Conservation (phyloP, 1,139 yeast species). For the Pichia sp. region DNA sequence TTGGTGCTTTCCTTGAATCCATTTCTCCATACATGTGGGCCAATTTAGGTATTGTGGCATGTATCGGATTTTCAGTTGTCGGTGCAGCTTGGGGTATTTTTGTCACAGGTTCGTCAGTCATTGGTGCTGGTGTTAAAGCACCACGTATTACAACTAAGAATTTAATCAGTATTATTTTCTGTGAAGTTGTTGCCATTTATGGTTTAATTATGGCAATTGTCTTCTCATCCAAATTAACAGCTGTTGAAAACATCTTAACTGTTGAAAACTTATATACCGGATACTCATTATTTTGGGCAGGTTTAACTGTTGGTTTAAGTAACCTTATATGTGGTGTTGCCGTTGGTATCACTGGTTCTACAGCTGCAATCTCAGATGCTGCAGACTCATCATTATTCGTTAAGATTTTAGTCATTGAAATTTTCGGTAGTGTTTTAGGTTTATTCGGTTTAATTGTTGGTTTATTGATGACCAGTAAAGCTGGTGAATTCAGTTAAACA, state of each 20-base stretch:
- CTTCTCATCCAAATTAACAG: slow-evolving; percentile 84
- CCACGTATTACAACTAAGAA: slow-evolving; percentile 98
- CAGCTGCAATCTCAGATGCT: slow-evolving; percentile 98
- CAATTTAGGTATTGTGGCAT: slow-evolving; percentile 81
- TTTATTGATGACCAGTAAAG: slow-evolving; percentile 94
- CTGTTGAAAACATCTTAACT: slow-evolving; percentile 67
- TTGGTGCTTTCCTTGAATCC: slow-evolving; percentile 80
- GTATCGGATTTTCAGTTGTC: slow-evolving; percentile 92
- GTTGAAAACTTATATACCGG: slow-evolving; percentile 91
- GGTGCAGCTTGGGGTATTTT: slow-evolving; percentile 99
- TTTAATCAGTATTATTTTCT: slow-evolving; percentile 93
- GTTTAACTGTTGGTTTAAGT: slow-evolving; percentile 90
- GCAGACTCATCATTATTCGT: slow-evolving; percentile 95
- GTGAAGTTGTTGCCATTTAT: slow-evolving; percentile 99
- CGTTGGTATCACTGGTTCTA: slow-evolving; percentile 97
- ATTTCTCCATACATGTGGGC: slow-evolving; percentile 99
- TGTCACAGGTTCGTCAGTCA: slow-evolving; percentile 88
- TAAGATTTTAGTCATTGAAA: slow-evolving; percentile 93
- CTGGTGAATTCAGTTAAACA: slow-evolving; percentile 60
- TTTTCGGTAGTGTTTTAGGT: slow-evolving; percentile 95
- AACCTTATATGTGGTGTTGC: slow-evolving; percentile 97
- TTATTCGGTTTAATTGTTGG: slow-evolving; percentile 95
- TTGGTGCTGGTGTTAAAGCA: slow-evolving; percentile 98
- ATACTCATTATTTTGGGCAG: slow-evolving; percentile 97
- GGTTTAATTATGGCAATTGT: slow-evolving; percentile 99